A percentile compares a stretch with the other conserved stretches of the same genome.
Conservation (phyloP, 2,329 filamentous ascomycete genomes). For the Cercospora nicotianae region DNA sequence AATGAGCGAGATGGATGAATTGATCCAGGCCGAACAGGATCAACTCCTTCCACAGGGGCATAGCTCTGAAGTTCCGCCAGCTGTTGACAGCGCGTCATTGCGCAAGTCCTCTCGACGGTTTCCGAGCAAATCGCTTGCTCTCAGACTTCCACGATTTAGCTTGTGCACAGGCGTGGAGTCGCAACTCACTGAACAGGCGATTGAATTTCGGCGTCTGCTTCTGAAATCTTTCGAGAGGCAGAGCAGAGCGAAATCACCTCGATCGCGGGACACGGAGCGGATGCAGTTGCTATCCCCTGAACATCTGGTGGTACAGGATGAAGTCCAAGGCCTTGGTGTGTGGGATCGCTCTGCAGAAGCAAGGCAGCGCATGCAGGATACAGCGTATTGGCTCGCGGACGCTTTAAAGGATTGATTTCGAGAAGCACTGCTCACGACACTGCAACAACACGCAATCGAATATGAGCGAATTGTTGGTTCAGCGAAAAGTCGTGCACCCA, state of each 20-base stretch:
- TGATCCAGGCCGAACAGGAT: slow-evolving; percentile 33
- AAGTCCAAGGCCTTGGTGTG: slow-evolving; percentile 30
- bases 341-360: slow-evolving; percentile 29
- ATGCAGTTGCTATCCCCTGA: slow-evolving; percentile 25
- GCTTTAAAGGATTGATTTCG: neutral
- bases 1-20: slow-evolving; percentile 38
- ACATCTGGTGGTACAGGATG: slow-evolving; percentile 40
- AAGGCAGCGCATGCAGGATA: slow-evolving; percentile 22
- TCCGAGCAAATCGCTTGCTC: slow-evolving; percentile 43
- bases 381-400: slow-evolving; percentile 26
- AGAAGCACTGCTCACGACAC: neutral
- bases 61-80: neutral
- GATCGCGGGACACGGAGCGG: slow-evolving; percentile 11
- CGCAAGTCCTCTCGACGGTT: slow-evolving; percentile 43
- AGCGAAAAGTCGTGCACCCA: neutral
- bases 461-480: neutral
- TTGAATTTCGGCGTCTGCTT: slow-evolving; percentile 45
- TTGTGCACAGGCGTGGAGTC: slow-evolving; percentile 43
- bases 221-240: slow-evolving; percentile 43
- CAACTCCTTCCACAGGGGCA: slow-evolving; percentile 28
- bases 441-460: neutral
- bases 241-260: slow-evolving; percentile 13
- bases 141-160: slow-evolving; percentile 45
- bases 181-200: slow-evolving; percentile 43
- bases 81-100: slow-evolving; percentile 1